These are phyloP conservation scores for Hymenoscyphus repandus DNA, from an alignment of 2,329 filamentous ascomycete genomes.

Conservation along the genomic window DNA sequence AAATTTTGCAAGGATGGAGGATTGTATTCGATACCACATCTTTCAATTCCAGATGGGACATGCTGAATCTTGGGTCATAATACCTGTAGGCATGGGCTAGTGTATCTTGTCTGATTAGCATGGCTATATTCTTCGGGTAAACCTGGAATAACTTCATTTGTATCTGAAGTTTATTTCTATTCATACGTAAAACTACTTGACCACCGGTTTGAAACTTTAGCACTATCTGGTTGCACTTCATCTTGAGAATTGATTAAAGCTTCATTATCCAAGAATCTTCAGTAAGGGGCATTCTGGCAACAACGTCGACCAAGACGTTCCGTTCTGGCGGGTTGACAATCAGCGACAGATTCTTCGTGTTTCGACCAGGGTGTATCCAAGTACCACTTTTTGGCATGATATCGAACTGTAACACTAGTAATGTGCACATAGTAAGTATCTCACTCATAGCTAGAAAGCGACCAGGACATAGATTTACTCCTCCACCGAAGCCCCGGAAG, in stretches of 20 bases:
- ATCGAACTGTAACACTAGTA: not conserved
- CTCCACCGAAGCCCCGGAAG: slow-evolving; percentile 4
- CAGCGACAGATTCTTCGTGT: not conserved
- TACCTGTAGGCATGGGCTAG: too few species aligned
- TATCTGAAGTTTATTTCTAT: too few species aligned
- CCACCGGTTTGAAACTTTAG: too few species aligned
- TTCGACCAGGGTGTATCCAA: not conserved
- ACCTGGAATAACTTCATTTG: too few species aligned
- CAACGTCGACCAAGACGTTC: not conserved
- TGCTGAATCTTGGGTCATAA: too few species aligned
- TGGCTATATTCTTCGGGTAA: too few species aligned
- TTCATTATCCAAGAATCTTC: not conserved
- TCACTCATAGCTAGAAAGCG: not conserved
- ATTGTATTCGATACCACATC: too few species aligned
- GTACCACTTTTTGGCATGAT: not conserved
- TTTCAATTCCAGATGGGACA: too few species aligned
- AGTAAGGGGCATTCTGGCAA: not conserved
- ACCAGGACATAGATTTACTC: slow-evolving; percentile 2
- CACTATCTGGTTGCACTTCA: too few species aligned
- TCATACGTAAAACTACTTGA: too few species aligned
- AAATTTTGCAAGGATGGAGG: too few species aligned
- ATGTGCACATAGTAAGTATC: not conserved
- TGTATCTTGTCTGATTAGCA: too few species aligned
- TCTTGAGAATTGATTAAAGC: not conserved
- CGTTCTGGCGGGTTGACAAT: not conserved